Evolutionary conservation across 306 rosid species (phyloP).

Genomic region (Senna tora): DNA sequence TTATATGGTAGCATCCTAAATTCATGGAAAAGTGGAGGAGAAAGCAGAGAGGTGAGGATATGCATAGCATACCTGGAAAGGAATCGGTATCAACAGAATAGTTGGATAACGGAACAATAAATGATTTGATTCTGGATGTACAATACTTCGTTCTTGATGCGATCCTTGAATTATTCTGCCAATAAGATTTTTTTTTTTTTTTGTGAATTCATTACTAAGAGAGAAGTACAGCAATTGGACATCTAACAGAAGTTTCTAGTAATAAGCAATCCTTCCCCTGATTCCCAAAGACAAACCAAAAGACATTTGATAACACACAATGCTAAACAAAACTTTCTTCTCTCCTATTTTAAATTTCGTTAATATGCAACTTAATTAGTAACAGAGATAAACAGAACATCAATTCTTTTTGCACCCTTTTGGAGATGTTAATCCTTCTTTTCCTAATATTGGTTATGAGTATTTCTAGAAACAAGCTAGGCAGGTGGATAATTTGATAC

Average conservation of each 20-base stretch:
- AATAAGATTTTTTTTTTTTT: conserved; percentile 22
- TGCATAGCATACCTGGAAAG: conserved; percentile 66
- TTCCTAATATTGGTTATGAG: background rate
- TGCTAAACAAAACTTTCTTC: background rate
- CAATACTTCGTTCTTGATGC: conserved; percentile 87
- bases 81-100: conserved; percentile 67
- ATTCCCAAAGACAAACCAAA: background rate
- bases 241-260: background rate
- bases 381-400: background rate
- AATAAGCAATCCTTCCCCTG: background rate
- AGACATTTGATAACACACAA: background rate
- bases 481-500: background rate
- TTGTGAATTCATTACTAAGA: background rate
- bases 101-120: conserved; percentile 76
- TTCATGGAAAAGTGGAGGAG: conserved; percentile 15
- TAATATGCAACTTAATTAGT: background rate
- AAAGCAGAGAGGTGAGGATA: conserved; percentile 15
- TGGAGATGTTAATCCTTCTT: background rate
- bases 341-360: background rate
- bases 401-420: background rate
- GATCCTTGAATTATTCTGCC: conserved; percentile 78
- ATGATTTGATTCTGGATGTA: conserved; percentile 92
- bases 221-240: background rate
- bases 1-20: conserved; percentile 2
- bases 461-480: background rate